Evolutionary conservation across 1,284 basidiomycete species (phyloP).

Genomic region (Schizophyllum commune): DNA sequence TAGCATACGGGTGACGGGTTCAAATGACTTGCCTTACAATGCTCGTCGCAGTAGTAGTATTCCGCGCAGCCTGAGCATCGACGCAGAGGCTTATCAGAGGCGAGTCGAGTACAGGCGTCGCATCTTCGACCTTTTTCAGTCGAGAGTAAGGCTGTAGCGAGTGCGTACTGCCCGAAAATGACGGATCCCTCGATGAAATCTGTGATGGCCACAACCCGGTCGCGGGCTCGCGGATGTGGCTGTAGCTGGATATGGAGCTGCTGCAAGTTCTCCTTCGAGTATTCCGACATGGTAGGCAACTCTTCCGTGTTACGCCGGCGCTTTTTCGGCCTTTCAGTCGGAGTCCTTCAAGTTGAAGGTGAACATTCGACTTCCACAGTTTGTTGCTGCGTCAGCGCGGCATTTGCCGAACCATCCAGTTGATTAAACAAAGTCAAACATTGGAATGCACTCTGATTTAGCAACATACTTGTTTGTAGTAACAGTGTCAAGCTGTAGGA

Average conservation of each 20-base stretch:
- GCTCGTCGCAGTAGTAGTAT: conserved; percentile 62
- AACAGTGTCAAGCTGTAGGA: too few species aligned
- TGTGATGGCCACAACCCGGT: conserved; percentile 34
- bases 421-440: too few species aligned
- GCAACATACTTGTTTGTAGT: too few species aligned
- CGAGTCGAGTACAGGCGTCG: conserved; percentile 45
- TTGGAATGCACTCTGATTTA: too few species aligned
- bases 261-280: not conserved
- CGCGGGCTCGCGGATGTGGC: not conserved
- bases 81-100: conserved; percentile 21
- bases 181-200: conserved; percentile 33
- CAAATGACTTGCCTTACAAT: conserved; percentile 37
- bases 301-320: too few species aligned
- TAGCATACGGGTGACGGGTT: conserved; percentile 6
- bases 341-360: too few species aligned
- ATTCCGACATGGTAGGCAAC: not conserved
- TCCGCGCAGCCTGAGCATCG: conserved; percentile 57
- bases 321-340: too few species aligned
- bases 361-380: too few species aligned
- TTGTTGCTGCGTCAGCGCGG: not conserved
- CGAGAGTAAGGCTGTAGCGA: conserved; percentile 43
- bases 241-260: not conserved
- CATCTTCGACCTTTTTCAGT: conserved; percentile 55
- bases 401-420: not conserved
- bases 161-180: conserved; percentile 36